These are phyloP conservation scores for Orbilia quercus DNA, from an alignment of 2,329 filamentous ascomycete species.

Conservation along the genomic window DNA sequence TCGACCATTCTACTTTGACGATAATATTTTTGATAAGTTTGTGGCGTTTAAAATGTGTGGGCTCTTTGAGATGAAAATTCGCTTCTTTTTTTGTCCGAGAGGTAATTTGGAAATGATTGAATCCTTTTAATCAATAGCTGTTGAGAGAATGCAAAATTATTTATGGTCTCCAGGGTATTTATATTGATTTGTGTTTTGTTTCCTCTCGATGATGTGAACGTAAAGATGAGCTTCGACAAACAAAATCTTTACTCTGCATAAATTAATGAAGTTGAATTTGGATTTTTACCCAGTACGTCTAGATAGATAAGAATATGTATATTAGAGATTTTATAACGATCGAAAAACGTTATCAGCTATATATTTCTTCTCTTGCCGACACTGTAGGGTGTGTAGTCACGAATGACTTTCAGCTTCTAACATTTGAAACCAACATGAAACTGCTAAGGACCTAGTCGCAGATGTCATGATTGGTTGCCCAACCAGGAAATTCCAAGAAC, in stretches of 20 bases:
- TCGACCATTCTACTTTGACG: slow-evolving; percentile 50
- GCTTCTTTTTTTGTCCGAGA: too few relatives aligned
- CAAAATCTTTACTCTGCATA: not conserved
- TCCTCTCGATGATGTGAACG: too few relatives aligned
- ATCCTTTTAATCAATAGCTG: too few relatives aligned
- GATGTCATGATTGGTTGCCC: not conserved
- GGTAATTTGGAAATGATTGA: too few relatives aligned
- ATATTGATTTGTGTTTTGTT: too few relatives aligned
- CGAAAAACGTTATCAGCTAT: not conserved
- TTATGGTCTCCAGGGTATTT: too few relatives aligned
- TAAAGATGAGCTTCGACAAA: not conserved
- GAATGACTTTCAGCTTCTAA: not conserved
- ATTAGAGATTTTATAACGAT: not conserved
- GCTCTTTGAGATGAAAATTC: too few relatives aligned
- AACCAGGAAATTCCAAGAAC: not conserved
- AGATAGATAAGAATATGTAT: not conserved
- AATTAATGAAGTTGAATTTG: not conserved
- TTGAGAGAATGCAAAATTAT: too few relatives aligned
- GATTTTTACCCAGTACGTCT: not conserved
- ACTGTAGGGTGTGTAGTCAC: not conserved
- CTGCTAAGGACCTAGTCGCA: slow-evolving; percentile 8
- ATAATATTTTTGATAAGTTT: too few relatives aligned
- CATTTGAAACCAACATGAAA: slow-evolving; percentile 16
- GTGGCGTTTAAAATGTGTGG: too few relatives aligned
- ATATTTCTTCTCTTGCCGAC: not conserved